A percentile compares a stretch with the other conserved stretches of the same genome.
phyloP scores from a whole-genome alignment of 2,329 filamentous ascomycete genomes.

The Colletotrichum tabaci region DNA sequence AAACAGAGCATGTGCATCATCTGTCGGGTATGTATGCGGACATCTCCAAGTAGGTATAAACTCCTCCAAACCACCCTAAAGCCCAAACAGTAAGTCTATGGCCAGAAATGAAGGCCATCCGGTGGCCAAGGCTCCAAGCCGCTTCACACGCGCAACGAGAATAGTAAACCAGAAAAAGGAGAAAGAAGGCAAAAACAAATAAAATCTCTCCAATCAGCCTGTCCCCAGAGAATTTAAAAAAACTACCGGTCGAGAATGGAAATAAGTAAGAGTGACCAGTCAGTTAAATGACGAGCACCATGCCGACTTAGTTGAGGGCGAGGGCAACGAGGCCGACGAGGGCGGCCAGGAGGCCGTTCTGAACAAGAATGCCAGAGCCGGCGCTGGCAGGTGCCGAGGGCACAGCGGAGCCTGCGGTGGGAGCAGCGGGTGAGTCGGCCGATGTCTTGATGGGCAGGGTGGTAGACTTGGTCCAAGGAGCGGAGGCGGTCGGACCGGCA shows the following conservation, averaged over 20 bases:
- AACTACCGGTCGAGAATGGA: slow-evolving; percentile 41
- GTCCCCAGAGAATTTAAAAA: slow-evolving; percentile 47
- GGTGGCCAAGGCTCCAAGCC: slow-evolving; percentile 37
- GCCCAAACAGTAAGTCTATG: slow-evolving; percentile 30
- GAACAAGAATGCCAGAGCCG: slow-evolving; percentile 52
- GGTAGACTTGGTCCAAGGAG: slow-evolving; percentile 46
- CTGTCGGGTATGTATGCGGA: slow-evolving; percentile 34
- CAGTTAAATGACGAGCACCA: background rate
- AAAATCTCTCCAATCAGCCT: slow-evolving; percentile 46
- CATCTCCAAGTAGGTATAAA: slow-evolving; percentile 38
- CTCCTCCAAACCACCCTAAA: slow-evolving; percentile 26
- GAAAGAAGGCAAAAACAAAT: slow-evolving; percentile 27
- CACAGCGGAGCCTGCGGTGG: slow-evolving; percentile 46
- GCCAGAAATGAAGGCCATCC: slow-evolving; percentile 42
- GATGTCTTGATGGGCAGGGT: slow-evolving; percentile 43
- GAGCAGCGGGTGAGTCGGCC: slow-evolving; percentile 31
- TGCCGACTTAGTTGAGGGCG: slow-evolving; percentile 50
- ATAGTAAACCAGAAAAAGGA: slow-evolving; percentile 24
- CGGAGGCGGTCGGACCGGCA: slow-evolving; percentile 45
- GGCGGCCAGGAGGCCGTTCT: slow-evolving; percentile 58
- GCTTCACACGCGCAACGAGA: slow-evolving; percentile 20
- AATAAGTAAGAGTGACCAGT: slow-evolving; percentile 38
- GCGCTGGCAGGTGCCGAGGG: slow-evolving; percentile 50
- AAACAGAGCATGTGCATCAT: slow-evolving; percentile 41
- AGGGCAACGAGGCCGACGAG: slow-evolving; percentile 58